Base-by-base conservation (phyloP, 83 land plant species). In the Isoetes engelmannii region DNA sequence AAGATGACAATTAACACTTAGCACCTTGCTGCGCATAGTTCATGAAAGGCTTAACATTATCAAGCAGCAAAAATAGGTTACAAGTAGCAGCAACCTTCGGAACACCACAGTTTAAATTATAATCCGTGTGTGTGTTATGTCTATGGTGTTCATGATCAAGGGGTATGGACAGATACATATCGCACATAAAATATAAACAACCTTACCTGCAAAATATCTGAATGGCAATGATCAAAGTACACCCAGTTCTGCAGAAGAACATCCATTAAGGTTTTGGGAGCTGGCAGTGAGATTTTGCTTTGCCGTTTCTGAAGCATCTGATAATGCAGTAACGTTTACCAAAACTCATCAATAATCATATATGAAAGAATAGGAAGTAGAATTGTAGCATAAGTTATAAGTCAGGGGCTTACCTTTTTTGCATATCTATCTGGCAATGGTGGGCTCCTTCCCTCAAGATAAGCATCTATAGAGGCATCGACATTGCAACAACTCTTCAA, bases 181-280 rank as follows among this genome's bases (percentile, higher is more conserved):
- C 0, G 10, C 1, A 5, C 5, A 5, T 6, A 9, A 18, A 44
- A 0, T 12, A 10, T 15, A 42, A 64, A 9, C 12, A 7, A 67
- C 21, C 69, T 47, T 47, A 67, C 54, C 54, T 67, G 69, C 61
- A 18, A 37, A 1, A 18, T n/a, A 5, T 57, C 72, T 63, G 62
- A 12, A 61, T 75, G 78, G 0, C 58, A 47, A 62, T 75, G 78
- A 12, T 75, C 67, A 44, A 75, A 75, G 42, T 69, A 75, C 9
- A 63, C 53, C 78, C 78, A 75, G 37, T 69, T 75, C 48, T 68
- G 51, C 4, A 75, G 44, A 6, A 75, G 49, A 4, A 75, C 66
- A 41, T 75, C 78, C 78, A 75, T 75, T n/a, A 75, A 47, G 45
- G 49, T 61, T 51, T 75, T 58, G 5, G 78, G 56, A 44, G 61